Evolutionary conservation across 2,329 filamentous ascomycete species (phyloP).

Genomic region (Epicoccum sorghinum): DNA sequence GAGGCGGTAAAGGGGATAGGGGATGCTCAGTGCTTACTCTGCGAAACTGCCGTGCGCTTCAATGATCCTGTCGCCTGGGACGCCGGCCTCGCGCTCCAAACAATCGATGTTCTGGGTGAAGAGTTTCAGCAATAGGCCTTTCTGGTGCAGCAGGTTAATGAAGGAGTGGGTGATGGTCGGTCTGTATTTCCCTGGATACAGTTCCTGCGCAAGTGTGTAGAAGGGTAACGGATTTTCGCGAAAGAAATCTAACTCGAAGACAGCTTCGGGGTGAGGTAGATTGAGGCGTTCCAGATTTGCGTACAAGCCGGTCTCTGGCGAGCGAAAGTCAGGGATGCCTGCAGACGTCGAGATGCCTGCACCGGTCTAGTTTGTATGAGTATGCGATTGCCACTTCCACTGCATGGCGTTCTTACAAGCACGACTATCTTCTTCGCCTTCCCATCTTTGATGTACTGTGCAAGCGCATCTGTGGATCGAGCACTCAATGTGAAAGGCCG

Average conservation of each 20-base stretch:
- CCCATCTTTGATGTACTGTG: conserved; percentile 78
- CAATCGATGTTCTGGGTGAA: conserved; percentile 99
- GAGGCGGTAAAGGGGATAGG: background rate
- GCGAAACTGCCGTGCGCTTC: conserved; percentile 97
- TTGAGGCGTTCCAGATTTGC: conserved; percentile 86
- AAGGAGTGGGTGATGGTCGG: conserved; percentile 93
- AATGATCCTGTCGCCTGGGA: conserved; percentile 79
- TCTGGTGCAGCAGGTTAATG: conserved; percentile 79
- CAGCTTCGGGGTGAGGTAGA: conserved; percentile 86
- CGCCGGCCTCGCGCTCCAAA: conserved; percentile 83
- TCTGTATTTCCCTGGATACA: conserved; percentile 87
- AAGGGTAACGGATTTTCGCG: conserved; percentile 83
- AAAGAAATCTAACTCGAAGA: conserved; percentile 94
- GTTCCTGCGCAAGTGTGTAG: conserved; percentile 87
- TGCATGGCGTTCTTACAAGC: conserved; percentile 59
- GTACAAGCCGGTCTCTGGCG: conserved; percentile 91
- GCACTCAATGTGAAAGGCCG: conserved; percentile 69
- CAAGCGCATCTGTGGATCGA: conserved; percentile 75
- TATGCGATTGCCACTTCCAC: background rate
- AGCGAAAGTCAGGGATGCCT: conserved; percentile 89
- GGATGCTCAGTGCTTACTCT: conserved; percentile 15
- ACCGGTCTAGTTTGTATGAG: conserved; percentile 62
- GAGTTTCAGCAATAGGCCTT: conserved; percentile 78
- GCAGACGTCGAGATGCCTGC: conserved; percentile 82
- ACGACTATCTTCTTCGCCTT: conserved; percentile 76